A percentile compares a stretch with the other conserved stretches of the same genome.
These are phyloP conservation scores for Quillaja saponaria DNA, from an alignment of 306 rosid species.

Conservation along the genomic window DNA sequence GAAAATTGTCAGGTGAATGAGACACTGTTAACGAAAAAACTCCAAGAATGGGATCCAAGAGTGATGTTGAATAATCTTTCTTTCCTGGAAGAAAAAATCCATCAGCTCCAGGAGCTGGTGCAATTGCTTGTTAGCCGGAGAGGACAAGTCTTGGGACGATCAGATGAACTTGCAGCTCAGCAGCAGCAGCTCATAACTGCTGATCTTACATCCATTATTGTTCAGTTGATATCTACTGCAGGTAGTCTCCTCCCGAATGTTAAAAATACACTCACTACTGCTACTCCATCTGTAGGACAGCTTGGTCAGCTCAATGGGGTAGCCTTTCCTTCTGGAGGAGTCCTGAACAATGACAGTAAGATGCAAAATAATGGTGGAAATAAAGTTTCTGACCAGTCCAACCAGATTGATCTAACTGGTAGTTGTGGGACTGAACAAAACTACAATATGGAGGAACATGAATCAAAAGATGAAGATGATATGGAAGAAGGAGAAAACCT, in stretches of 20 bases:
- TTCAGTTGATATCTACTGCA: constrained; percentile 89
- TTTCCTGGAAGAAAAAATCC: constrained; percentile 83
- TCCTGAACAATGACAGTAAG: constrained; percentile 33
- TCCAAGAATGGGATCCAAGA: constrained; percentile 81
- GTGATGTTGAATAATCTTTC: constrained; percentile 73
- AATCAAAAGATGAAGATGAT: constrained; percentile 87
- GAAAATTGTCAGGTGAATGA: constrained; percentile 47
- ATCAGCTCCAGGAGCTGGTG: constrained; percentile 88
- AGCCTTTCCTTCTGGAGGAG: constrained; percentile 44
- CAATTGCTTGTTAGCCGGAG: constrained; percentile 70
- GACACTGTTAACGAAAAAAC: constrained; percentile 36
- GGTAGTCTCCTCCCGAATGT: constrained; percentile 90
- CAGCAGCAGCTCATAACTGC: constrained; percentile 90
- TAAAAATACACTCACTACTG: constrained; percentile 51
- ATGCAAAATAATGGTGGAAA: constrained; percentile 42
- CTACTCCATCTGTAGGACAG: constrained; percentile 48
- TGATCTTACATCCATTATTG: constrained; percentile 85
- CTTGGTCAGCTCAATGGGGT: constrained; percentile 50
- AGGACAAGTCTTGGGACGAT: constrained; percentile 59
- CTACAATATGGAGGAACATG: constrained; percentile 68
- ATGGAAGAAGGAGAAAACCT: constrained; percentile 89
- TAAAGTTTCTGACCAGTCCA: constrained; percentile 52
- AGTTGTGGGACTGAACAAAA: constrained; percentile 52
- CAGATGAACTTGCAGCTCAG: constrained; percentile 69
- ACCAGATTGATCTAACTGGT: constrained; percentile 41